A percentile compares a stretch with the other conserved stretches of the same genome.
Evolutionary conservation across 257 asterid genomes (phyloP).

Genomic region (Fraxinus americana): DNA sequence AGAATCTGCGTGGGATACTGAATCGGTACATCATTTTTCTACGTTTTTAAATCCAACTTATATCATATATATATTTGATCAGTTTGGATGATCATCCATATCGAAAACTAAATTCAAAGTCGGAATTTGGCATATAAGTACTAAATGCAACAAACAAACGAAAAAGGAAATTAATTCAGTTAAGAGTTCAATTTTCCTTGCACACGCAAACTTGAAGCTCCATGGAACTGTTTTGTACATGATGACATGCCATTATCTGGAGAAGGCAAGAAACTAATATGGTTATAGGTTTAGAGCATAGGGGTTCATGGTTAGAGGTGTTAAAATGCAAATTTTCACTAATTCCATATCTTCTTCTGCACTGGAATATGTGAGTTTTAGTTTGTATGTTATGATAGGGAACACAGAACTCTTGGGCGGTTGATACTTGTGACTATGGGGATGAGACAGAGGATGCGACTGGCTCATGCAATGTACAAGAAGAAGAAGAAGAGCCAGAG

Average conservation of each 20-base stretch:
- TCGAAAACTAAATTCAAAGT: background rate
- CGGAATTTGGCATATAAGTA: background rate
- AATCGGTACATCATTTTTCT: constrained; percentile 43
- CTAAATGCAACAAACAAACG: background rate
- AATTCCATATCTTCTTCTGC: background rate
- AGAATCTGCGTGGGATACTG: constrained; percentile 28
- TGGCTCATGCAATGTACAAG: constrained; percentile 34
- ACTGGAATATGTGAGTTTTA: background rate
- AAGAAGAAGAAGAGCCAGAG: constrained; percentile 82
- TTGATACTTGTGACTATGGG: constrained; percentile 66
- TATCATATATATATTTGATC: background rate
- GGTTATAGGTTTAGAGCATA: background rate
- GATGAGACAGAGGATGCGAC: constrained; percentile 49
- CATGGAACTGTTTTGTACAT: background rate
- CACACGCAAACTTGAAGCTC: background rate
- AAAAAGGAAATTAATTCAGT: background rate
- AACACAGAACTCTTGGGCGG: constrained; percentile 57
- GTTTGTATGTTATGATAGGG: background rate
- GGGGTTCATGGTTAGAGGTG: background rate
- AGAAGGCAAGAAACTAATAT: background rate
- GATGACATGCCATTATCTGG: background rate
- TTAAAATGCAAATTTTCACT: background rate
- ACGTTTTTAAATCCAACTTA: background rate
- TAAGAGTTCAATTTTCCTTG: background rate
- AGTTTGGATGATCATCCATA: background rate